Evolutionary conservation across 495 filamentous ascomycete species (phyloP).

Genomic region (Penicillium bovifimosum): DNA sequence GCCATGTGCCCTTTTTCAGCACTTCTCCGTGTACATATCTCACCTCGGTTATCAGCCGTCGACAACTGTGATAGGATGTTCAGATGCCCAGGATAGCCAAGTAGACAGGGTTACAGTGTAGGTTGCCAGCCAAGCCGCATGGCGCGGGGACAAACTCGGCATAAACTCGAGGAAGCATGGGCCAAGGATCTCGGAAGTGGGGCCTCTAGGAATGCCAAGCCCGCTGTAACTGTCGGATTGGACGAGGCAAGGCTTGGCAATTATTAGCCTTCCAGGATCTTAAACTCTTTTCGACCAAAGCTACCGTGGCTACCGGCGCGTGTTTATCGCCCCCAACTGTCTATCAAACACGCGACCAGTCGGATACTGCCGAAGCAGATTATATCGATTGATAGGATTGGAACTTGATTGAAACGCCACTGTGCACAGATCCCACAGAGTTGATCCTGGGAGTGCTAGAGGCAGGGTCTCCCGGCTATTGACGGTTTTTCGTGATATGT

Average conservation of each 20-base stretch:
- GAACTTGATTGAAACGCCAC: neutral
- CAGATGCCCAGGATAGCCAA: neutral
- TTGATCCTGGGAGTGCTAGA: neutral
- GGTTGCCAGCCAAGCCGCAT: constrained; percentile 3
- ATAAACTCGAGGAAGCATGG: neutral
- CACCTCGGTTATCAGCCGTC: constrained; percentile 2
- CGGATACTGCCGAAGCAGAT: constrained; percentile 3
- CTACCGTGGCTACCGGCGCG: neutral
- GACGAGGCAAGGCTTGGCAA: constrained; percentile 6
- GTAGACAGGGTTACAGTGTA: constrained; percentile 2
- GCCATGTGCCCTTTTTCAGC: constrained; percentile 1
- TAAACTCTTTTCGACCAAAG: neutral
- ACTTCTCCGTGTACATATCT: neutral
- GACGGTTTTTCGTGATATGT: constrained; percentile 8
- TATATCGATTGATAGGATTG: no score
- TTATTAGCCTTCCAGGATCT: constrained; percentile 7
- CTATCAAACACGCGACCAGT: neutral
- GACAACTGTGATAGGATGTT: neutral
- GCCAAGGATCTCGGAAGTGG: neutral
- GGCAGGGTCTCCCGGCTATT: constrained; percentile 13
- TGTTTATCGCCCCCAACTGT: neutral
- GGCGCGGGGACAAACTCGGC: constrained; percentile 3
- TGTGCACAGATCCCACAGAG: neutral
- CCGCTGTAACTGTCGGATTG: neutral
- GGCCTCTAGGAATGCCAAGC: neutral